A percentile compares a stretch with the other conserved stretches of the same genome.
Conservation (phyloP, 805 yeast genomes). For the Lipomyces oligophaga region DNA sequence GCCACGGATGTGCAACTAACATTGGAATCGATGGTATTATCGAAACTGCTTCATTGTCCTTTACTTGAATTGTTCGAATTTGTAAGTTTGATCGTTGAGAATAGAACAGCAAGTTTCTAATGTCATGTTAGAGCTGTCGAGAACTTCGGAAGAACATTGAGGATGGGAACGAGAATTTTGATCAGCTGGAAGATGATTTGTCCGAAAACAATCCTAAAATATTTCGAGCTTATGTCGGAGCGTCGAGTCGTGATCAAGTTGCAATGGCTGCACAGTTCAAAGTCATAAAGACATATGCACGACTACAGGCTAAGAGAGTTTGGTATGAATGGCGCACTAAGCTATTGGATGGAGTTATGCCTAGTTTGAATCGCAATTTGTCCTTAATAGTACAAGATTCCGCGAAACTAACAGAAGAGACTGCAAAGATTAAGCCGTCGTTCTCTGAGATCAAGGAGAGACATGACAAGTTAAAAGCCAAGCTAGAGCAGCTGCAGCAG, state of each 20-base stretch:
- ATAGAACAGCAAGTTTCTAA: neutral
- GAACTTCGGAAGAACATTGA: constrained; percentile 51
- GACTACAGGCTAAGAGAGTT: constrained; percentile 50
- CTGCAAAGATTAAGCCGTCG: constrained; percentile 6
- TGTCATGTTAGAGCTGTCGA: constrained; percentile 41
- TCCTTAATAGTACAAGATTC: constrained; percentile 27
- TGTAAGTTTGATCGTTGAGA: constrained; percentile 8
- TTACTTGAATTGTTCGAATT: constrained; percentile 50
- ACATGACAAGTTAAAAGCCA: constrained; percentile 22
- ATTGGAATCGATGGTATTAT: constrained; percentile 41
- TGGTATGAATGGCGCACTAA: constrained; percentile 65
- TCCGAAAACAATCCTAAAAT: constrained; percentile 47
- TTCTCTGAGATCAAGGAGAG: constrained; percentile 16
- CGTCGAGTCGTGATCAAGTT: constrained; percentile 41
- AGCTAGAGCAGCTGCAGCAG: constrained; percentile 25
- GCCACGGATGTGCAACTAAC: constrained; percentile 24
- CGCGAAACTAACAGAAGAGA: constrained; percentile 19
- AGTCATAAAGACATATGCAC: constrained; percentile 48
- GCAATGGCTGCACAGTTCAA: constrained; percentile 49
- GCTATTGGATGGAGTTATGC: constrained; percentile 46
- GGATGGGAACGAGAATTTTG: constrained; percentile 48
- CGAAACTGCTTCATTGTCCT: constrained; percentile 42
- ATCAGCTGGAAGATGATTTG: constrained; percentile 48
- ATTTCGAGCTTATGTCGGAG: constrained; percentile 47
- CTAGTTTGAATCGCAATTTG: constrained; percentile 30